Base-by-base conservation (phyloP, 2,329 filamentous ascomycete species). In the Aureobasidium musti region DNA sequence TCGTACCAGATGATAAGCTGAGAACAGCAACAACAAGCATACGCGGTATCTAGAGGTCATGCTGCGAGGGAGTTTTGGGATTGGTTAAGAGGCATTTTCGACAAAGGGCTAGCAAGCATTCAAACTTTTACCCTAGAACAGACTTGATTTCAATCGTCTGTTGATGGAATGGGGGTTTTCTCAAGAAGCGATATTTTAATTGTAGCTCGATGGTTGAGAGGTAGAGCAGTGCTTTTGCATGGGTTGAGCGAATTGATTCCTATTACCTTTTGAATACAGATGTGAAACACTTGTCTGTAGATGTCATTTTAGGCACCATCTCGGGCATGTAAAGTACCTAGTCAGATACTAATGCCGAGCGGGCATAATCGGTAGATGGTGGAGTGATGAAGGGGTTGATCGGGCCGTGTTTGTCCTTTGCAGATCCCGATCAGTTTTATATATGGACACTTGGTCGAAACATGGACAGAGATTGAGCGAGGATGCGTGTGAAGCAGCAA, bases 1-100 rank as follows among this genome's bases (percentile, higher is more conserved):
- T 69, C 72, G 73, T 66, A 74, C 75, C 7, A 28, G 67, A 56
- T 60, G 56, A 47, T 43, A 3, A 2, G 14, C 21, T 3, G 19
- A 10, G 23, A 6, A n/a, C 5, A 5, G 21, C n/a, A 60, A 2
- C 21, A 50, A 39, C 43, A 37, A 61, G 43, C 47, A 63, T 33
- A 53, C 37, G 30, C 39, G 28, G 19, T 19, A 30, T 19, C 47
- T 53, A 23, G 19, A 33, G 10, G 5, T 14, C 5, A 43, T 28
- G 41, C 21, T 23, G 47, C 60, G 35, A 41, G 39, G 60, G 60
- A 63, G 60, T 63, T 63, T 53, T 52, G 43, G 45, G 45, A 26
- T 41, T 52, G 28, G 41, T 45, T 11, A 30, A 47, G 33, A 21
- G n/a, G 54, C 54, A 59, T 59, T 43, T n/a, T 52, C 54, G 23